phyloP scores from a whole-genome alignment of 164 flowering plant genomes.

The Akebia trifoliata region DNA sequence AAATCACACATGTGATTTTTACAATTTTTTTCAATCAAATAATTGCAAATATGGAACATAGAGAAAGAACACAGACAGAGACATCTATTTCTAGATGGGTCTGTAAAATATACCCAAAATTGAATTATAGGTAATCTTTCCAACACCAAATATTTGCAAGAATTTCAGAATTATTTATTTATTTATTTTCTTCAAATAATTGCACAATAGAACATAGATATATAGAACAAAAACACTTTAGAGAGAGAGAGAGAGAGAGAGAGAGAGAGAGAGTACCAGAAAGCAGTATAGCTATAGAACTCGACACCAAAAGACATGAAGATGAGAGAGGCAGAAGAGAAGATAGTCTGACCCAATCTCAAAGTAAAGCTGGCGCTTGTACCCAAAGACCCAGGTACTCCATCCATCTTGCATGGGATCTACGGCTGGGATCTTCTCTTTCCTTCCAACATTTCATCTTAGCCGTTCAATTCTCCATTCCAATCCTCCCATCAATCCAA shows the following conservation, averaged over 20 bases:
- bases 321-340: slow-evolving; percentile 68
- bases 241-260: neutral
- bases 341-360: slow-evolving; percentile 67
- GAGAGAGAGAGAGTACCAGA: slow-evolving; percentile 43
- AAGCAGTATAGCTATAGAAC: slow-evolving; percentile 69
- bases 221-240: neutral
- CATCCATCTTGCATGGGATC: slow-evolving; percentile 28
- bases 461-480: slow-evolving; percentile 21
- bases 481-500: slow-evolving; percentile 13
- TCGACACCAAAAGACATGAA: slow-evolving; percentile 61
- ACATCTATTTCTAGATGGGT: no score
- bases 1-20: no score
- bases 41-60: no score
- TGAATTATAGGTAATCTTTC: no score
- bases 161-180: no score
- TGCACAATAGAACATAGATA: neutral
- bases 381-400: slow-evolving; percentile 63
- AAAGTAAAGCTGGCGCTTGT: slow-evolving; percentile 68
- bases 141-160: no score
- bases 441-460: slow-evolving; percentile 17
- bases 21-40: no score
- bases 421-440: slow-evolving; percentile 1
- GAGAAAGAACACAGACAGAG: no score
- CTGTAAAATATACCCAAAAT: no score
- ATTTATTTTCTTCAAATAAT: no score